phyloP scores from a whole-genome alignment of 2,329 filamentous ascomycete genomes.

The Chaetomium olivaceum region DNA sequence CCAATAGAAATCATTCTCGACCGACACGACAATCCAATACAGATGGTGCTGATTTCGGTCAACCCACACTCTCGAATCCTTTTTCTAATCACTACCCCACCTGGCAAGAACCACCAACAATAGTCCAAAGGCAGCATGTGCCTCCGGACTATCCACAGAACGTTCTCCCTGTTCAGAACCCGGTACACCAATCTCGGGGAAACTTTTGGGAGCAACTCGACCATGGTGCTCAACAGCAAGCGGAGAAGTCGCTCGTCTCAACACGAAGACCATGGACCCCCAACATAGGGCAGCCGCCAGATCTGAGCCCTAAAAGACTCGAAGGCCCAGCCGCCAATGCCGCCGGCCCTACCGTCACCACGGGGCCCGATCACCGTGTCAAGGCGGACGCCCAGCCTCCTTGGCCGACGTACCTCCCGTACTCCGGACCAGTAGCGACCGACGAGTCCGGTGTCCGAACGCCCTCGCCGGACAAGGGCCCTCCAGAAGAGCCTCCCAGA shows the following conservation, averaged over 20 bases:
- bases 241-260: constrained; percentile 1
- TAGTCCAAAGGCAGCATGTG: not conserved
- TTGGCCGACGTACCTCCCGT: no score
- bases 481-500: not conserved
- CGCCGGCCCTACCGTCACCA: not conserved
- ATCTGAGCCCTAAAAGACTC: not conserved
- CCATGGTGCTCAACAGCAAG: not conserved
- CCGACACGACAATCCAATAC: not conserved
- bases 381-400: not conserved
- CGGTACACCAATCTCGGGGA: not conserved
- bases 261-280: not conserved
- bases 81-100: not conserved
- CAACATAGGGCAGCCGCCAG: not conserved
- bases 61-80: not conserved
- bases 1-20: not conserved
- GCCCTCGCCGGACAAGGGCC: not conserved
- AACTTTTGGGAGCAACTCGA: not conserved
- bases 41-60: not conserved
- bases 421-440: not conserved
- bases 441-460: not conserved
- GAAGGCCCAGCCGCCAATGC: not conserved
- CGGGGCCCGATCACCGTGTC: not conserved
- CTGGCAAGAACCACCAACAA: not conserved
- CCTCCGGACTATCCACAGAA: not conserved
- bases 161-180: no score